Evolutionary conservation across 139 green algal species (phyloP).

Genomic region (Trebouxia sp.): DNA sequence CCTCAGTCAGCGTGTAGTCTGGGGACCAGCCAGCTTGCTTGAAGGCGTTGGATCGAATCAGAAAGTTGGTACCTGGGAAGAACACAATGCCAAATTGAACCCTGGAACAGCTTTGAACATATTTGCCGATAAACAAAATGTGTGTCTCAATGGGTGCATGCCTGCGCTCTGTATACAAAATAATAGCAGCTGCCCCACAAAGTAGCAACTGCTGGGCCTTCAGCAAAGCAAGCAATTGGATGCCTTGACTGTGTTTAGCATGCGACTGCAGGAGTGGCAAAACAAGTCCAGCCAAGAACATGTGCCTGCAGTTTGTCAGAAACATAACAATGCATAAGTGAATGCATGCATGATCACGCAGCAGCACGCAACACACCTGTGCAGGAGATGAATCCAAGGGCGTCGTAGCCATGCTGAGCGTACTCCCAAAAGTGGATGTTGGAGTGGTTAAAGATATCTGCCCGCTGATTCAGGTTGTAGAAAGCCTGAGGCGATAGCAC

Average conservation of each 20-base stretch:
- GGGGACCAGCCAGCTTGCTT: slow-evolving; percentile 56
- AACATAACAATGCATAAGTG: neutral
- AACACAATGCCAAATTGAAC: neutral
- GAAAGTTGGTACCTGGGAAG: slow-evolving; percentile 47
- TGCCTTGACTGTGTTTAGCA: neutral
- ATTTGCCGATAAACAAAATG: neutral
- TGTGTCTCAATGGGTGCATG: too few species aligned
- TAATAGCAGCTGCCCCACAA: too few species aligned
- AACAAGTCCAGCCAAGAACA: too few species aligned
- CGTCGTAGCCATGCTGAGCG: slow-evolving; percentile 40
- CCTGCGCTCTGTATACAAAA: too few species aligned
- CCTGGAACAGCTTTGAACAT: slow-evolving; percentile 44
- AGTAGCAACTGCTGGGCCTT: too few species aligned
- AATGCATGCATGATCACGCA: neutral
- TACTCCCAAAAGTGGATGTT: slow-evolving; percentile 70
- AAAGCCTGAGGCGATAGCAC: slow-evolving; percentile 51
- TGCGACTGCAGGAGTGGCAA: too few species aligned
- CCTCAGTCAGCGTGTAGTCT: slow-evolving; percentile 60
- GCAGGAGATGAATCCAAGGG: slow-evolving; percentile 44
- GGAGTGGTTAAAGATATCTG: slow-evolving; percentile 76
- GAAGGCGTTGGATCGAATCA: slow-evolving; percentile 42
- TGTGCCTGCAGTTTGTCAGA: too few species aligned
- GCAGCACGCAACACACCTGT: slow-evolving; percentile 27
- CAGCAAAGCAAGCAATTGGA: neutral
- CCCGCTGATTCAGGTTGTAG: slow-evolving; percentile 53